A percentile compares a stretch with the other conserved stretches of the same genome.
Conservation (phyloP, 2,329 filamentous ascomycete species). For the Phaeophleospora eucalypticola region DNA sequence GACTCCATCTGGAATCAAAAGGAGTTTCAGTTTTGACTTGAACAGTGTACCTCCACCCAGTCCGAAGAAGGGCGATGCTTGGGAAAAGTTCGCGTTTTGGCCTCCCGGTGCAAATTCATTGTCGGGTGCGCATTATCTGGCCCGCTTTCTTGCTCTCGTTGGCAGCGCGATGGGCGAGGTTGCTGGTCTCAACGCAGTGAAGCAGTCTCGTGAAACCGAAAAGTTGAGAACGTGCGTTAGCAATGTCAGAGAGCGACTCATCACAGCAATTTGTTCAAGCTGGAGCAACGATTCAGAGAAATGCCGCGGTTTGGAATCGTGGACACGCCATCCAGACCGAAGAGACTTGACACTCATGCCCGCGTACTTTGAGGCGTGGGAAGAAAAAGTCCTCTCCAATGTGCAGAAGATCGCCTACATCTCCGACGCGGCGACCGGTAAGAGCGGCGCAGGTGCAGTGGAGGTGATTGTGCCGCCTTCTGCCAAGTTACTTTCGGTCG, state of each 20-base stretch:
- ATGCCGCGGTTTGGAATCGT: constrained; percentile 88
- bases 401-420: constrained; percentile 97
- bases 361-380: constrained; percentile 76
- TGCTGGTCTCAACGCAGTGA: constrained; percentile 67
- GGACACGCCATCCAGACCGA: constrained; percentile 76
- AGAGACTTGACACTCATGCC: constrained; percentile 91
- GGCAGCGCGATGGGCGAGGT: constrained; percentile 86
- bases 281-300: constrained; percentile 94
- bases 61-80: constrained; percentile 67
- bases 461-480: constrained; percentile 83
- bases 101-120: constrained; percentile 88
- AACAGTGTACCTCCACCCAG: constrained; percentile 73
- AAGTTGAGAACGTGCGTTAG: constrained; percentile 71
- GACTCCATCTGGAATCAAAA: constrained; percentile 52
- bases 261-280: constrained; percentile 78
- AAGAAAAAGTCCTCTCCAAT: constrained; percentile 72
- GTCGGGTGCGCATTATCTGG: constrained; percentile 85
- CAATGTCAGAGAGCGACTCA: constrained; percentile 75
- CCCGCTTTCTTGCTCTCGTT: constrained; percentile 74
- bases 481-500: constrained; percentile 82
- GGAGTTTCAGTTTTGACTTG: constrained; percentile 70
- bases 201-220: constrained; percentile 52
- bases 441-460: constrained; percentile 57
- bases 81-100: constrained; percentile 96
- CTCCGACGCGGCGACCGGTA: constrained; percentile 67